phyloP scores from a whole-genome alignment of 805 yeast genomes.

The Wickerhamiella shivajii region DNA sequence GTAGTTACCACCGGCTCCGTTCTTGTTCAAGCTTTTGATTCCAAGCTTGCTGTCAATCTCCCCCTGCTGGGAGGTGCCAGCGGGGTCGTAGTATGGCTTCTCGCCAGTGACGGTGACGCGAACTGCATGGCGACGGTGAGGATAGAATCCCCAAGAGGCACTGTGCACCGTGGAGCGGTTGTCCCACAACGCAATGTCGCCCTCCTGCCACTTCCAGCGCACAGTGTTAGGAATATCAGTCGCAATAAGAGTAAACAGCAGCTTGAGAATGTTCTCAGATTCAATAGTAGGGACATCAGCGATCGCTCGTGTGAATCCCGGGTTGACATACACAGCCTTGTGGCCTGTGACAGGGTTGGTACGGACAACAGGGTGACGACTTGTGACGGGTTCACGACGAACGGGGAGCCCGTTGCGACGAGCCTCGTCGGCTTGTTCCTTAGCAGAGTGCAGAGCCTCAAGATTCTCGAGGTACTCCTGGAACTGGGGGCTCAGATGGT shows the following conservation, averaged over 20 bases:
- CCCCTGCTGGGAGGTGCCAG: constrained; percentile 18
- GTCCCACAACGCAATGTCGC: constrained; percentile 46
- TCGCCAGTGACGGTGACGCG: constrained; percentile 67
- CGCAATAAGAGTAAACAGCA: constrained; percentile 34
- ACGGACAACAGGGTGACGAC: constrained; percentile 45
- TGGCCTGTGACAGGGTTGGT: constrained; percentile 54
- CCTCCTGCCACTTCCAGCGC: constrained; percentile 38
- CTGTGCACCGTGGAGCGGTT: constrained; percentile 41
- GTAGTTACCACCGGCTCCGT: constrained; percentile 22
- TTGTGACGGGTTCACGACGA: constrained; percentile 31
- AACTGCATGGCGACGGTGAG: constrained; percentile 55
- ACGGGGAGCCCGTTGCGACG: constrained; percentile 37
- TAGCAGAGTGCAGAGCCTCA: constrained; percentile 54
- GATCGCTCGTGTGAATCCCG: constrained; percentile 47
- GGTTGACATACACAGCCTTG: constrained; percentile 44
- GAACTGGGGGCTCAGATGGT: constrained; percentile 36
- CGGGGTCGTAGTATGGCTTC: constrained; percentile 32
- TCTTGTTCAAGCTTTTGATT: constrained; percentile 16
- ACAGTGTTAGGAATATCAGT: constrained; percentile 42
- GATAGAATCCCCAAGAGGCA: constrained; percentile 56
- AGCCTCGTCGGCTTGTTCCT: constrained; percentile 18
- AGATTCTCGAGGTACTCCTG: constrained; percentile 33
- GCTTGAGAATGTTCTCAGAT: constrained; percentile 33
- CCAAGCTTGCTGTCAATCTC: constrained; percentile 19
- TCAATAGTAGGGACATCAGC: constrained; percentile 35